phyloP scores from a whole-genome alignment of 345 rosid species.

The Pugionium dolabratum region DNA sequence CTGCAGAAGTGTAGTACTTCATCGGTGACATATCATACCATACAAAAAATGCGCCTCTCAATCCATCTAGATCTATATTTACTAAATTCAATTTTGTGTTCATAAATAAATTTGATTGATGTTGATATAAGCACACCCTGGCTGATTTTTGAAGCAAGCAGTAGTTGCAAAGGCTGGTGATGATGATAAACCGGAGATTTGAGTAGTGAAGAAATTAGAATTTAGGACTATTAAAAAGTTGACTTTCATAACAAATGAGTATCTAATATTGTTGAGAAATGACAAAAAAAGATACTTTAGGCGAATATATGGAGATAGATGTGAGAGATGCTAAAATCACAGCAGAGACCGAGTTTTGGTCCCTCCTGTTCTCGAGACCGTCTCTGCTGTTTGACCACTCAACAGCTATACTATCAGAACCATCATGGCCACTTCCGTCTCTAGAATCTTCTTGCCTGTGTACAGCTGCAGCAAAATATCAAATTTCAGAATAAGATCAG shows the following conservation, averaged over 20 bases:
- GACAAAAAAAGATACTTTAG: conserved; percentile 4
- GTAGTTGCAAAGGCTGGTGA: too few species aligned
- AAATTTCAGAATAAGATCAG: conserved; percentile 13
- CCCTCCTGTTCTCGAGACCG: conserved; percentile 13
- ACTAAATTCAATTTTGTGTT: too few species aligned
- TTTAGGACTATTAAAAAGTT: too few species aligned
- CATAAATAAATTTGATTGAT: too few species aligned
- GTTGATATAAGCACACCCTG: too few species aligned
- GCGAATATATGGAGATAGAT: conserved; percentile 26
- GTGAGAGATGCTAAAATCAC: conserved; percentile 25
- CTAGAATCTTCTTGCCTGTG: conserved; percentile 11
- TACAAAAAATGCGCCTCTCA: too few species aligned
- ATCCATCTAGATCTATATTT: too few species aligned
- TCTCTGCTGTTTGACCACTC: neutral
- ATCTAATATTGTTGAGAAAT: conserved; percentile 10
- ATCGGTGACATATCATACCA: too few species aligned
- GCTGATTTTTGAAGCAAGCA: too few species aligned
- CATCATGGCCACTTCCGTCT: conserved; percentile 12
- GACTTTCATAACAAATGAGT: neutral
- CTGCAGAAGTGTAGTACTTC: too few species aligned
- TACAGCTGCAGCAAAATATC: conserved; percentile 21
- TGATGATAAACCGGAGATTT: too few species aligned
- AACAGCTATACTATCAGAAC: conserved; percentile 13
- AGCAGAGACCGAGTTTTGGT: conserved; percentile 20
- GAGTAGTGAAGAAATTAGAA: too few species aligned